A percentile compares a stretch with the other conserved stretches of the same genome.
phyloP scores from a whole-genome alignment of 23 red algal genomes.

The Gracilaria domingensis region DNA sequence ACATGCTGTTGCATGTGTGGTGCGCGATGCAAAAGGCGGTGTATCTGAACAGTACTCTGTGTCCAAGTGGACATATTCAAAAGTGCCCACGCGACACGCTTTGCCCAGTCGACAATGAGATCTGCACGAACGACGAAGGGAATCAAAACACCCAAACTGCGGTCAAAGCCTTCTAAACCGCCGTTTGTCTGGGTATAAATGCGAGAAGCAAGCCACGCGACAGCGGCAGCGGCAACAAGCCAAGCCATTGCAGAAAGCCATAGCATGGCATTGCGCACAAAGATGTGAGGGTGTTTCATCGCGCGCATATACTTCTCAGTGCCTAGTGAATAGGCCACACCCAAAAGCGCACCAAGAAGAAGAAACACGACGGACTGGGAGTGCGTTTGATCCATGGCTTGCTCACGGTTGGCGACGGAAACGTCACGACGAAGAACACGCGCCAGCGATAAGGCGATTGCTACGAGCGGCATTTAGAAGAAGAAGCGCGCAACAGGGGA shows the following conservation, averaged over 20 bases:
- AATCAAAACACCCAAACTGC: slow-evolving; percentile 43
- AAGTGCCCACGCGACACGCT: slow-evolving; percentile 56
- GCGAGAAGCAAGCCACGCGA: slow-evolving; percentile 26
- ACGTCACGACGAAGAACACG: background rate
- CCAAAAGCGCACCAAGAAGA: slow-evolving; percentile 34
- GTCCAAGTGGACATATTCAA: slow-evolving; percentile 56
- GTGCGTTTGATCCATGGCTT: background rate
- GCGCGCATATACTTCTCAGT: slow-evolving; percentile 61
- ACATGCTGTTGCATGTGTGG: background rate
- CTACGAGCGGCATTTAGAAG: background rate
- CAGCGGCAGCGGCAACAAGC: slow-evolving; percentile 56
- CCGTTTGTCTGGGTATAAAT: slow-evolving; percentile 46
- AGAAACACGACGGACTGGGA: slow-evolving; percentile 42
- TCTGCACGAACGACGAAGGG: slow-evolving; percentile 58
- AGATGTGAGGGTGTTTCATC: slow-evolving; percentile 47
- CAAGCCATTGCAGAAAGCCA: slow-evolving; percentile 38
- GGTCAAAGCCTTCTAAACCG: slow-evolving; percentile 56
- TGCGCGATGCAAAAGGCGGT: slow-evolving; percentile 39
- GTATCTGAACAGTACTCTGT: slow-evolving; percentile 25
- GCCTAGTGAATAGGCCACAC: slow-evolving; percentile 48
- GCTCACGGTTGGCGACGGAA: background rate
- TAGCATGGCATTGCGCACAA: slow-evolving; percentile 59
- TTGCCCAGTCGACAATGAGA: slow-evolving; percentile 62
- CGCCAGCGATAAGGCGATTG: background rate
- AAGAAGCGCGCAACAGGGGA: background rate